These are phyloP conservation scores for Conticribra guillardii DNA, from an alignment of 108 stramenopile genomes.

Conservation along the genomic window DNA sequence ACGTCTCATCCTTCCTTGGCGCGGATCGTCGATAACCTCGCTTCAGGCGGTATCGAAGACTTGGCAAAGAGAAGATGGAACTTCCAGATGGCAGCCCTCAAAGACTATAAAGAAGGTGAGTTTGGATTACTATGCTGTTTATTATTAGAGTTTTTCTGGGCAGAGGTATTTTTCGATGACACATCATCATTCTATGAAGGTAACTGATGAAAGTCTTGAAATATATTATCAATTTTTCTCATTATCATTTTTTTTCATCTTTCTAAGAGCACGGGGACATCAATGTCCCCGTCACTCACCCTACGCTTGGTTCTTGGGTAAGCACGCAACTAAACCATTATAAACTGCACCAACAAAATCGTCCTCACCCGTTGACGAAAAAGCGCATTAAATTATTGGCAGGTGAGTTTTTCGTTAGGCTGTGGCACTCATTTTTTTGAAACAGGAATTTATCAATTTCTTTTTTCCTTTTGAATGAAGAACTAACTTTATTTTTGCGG, in stretches of 20 bases:
- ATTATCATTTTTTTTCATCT: not conserved
- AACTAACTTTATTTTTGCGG: too few species aligned
- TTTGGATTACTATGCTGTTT: not conserved
- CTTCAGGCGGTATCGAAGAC: not conserved
- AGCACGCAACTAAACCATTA: not conserved
- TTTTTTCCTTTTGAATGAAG: too few species aligned
- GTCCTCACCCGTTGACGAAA: slow-evolving; percentile 1
- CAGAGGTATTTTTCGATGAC: too few species aligned
- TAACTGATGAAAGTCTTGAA: not conserved
- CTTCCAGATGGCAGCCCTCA: not conserved
- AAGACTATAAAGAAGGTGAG: not conserved
- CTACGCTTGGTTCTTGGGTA: not conserved
- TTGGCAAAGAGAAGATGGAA: not conserved
- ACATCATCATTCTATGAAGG: too few species aligned
- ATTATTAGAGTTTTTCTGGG: not conserved
- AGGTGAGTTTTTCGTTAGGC: too few species aligned
- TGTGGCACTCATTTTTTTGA: too few species aligned
- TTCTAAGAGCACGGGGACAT: not conserved
- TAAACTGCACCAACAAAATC: not conserved
- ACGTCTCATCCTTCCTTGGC: not conserved
- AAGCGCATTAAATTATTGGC: slow-evolving; percentile 3
- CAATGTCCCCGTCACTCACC: not conserved
- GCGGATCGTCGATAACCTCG: slow-evolving; percentile 3
- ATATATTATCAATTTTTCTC: not conserved
- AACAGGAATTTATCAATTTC: too few species aligned